Conservation (phyloP, 495 filamentous ascomycete species). For the Penicillium cataractarum region DNA sequence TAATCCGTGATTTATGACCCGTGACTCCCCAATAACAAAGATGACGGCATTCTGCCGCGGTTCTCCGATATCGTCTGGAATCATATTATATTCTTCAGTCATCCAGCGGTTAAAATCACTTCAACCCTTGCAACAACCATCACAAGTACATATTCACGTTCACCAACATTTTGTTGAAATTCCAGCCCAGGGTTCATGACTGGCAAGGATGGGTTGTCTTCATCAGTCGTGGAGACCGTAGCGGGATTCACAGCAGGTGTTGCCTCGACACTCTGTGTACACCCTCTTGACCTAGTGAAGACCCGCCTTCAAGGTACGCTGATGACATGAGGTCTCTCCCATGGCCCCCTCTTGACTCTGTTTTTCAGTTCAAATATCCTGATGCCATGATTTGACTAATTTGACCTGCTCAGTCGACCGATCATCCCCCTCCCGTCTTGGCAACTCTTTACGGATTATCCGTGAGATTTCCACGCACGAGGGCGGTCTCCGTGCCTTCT, state of each 20-base stretch:
- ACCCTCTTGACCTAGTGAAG: constrained; percentile 92
- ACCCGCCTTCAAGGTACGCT: constrained; percentile 83
- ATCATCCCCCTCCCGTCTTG: constrained; percentile 44
- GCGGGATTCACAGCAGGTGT: constrained; percentile 89
- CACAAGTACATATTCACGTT: not conserved
- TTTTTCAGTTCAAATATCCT: not conserved
- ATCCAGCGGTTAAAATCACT: too few species aligned
- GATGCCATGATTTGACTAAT: not conserved
- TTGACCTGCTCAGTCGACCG: constrained; percentile 43
- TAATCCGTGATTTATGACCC: not conserved
- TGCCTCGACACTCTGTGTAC: constrained; percentile 70
- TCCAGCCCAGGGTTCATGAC: constrained; percentile 42
- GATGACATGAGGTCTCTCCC: not conserved
- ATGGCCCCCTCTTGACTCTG: constrained; percentile 8
- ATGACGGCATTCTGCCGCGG: not conserved
- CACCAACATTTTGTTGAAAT: not conserved
- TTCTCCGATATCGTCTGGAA: not conserved
- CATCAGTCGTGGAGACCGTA: constrained; percentile 83
- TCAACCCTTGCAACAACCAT: not conserved
- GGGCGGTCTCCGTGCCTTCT: constrained; percentile 68
- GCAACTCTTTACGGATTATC: constrained; percentile 58
- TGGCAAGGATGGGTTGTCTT: constrained; percentile 60
- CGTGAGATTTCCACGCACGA: constrained; percentile 59
- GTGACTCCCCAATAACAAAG: not conserved
- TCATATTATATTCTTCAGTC: not conserved